Base-by-base conservation (phyloP, 208 protist genomes). In the Leishmania amazonensis region DNA sequence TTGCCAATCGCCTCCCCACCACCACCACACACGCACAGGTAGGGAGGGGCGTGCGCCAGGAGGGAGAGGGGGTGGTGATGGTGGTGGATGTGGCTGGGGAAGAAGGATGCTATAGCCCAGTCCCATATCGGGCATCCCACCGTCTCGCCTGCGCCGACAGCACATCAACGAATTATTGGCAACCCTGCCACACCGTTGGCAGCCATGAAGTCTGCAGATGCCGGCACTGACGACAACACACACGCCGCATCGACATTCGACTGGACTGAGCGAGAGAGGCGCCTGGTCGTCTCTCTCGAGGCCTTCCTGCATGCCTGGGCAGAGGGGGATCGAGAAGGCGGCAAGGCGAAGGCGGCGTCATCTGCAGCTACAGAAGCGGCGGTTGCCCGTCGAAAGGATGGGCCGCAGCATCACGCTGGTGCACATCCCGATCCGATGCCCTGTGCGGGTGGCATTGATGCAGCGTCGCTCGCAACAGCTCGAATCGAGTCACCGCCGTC, bases 241-340 rank as follows among this genome's bases (percentile, higher is more conserved):
- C 21, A 74, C 70, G 28, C 42, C 53, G 70, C 24, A 35, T 19
- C 9, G 17, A 9, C 13, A 21, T n/a, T 53, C 42, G 58, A 83
- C 47, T 53, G 21, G 17, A 19, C 73, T 21, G 47, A 67, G 38
- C 62, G n/a, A 64, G 71, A 80, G 24, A 21, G 57, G 42, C 51
- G 9, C 35, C 60, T 81, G 67, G 79, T 76, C 11, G 79, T 17
- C 19, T 79, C 75, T 2, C 78, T 87, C 31, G 31, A 74, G 28
- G 7, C 19, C 31, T 87, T 84, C 58, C 28, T 87, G 64, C 75
- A 54, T 28, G 8, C 35, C 60, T 87, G 84, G 84, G 73, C 75
- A 45, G 13, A 38, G 17, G 60, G 80, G 80, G 80, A 77, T 11
- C 15, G 60, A 51, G 9, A 38, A 42, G 28, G 24, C 2, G 64